These are phyloP conservation scores for Raphidocelis subcapitata DNA, from an alignment of 139 green algal species.

Conservation along the genomic window DNA sequence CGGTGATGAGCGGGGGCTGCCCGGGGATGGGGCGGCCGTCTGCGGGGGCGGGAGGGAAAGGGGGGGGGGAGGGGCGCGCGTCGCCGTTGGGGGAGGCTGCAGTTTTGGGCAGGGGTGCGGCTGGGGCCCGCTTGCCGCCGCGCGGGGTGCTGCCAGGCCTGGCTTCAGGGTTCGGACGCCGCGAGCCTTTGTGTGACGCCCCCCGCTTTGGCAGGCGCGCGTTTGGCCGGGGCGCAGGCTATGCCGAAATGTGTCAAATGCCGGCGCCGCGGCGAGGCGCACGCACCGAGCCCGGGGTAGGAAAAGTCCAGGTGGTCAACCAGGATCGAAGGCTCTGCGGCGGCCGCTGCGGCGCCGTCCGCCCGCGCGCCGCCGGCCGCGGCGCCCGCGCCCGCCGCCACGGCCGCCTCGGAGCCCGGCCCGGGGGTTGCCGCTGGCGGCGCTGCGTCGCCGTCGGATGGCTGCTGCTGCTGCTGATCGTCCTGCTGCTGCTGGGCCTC, in stretches of 20 bases:
- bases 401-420: not conserved
- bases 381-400: not conserved
- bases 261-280: not conserved
- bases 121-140: not conserved
- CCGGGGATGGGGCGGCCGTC: conserved; percentile 77
- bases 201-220: not conserved
- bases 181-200: not conserved
- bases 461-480: conserved; percentile 1
- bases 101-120: no score
- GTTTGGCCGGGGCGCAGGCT: not conserved
- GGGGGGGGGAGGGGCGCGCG: not conserved
- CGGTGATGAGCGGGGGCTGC: conserved; percentile 60
- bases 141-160: not conserved
- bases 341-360: conserved; percentile 2
- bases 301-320: conserved; percentile 62
- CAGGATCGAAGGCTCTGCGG: conserved; percentile 1
- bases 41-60: conserved; percentile 31
- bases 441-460: not conserved
- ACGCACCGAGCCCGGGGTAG: conserved; percentile 76
- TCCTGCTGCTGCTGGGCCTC: conserved; percentile 5
- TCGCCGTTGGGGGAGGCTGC: no score
- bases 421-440: not conserved
- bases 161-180: not conserved
- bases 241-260: not conserved
- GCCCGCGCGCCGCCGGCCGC: not conserved